These are phyloP conservation scores for Podaxis sp. DNA, from an alignment of 768 basidiomycete species.

Conservation along the genomic window DNA sequence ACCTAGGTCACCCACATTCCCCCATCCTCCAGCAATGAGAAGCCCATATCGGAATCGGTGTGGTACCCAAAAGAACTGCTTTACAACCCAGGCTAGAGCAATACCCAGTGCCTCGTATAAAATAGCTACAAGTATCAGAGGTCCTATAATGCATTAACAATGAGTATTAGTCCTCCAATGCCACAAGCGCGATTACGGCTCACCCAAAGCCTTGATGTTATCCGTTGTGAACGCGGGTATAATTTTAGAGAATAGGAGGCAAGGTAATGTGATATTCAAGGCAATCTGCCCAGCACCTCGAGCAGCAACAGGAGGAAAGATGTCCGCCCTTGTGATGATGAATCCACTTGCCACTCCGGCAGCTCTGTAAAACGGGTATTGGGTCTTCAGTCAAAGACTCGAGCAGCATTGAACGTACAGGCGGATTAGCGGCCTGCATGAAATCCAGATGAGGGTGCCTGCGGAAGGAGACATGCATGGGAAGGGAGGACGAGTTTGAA, in stretches of 20 bases:
- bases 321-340: constrained; percentile 55
- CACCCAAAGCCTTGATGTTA: constrained; percentile 57
- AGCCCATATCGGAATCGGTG: constrained; percentile 75
- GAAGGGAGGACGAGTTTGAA: background rate
- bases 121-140: constrained; percentile 59
- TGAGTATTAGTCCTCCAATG: background rate
- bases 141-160: constrained; percentile 39
- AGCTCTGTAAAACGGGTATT: constrained; percentile 35
- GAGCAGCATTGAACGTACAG: constrained; percentile 41
- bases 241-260: constrained; percentile 71
- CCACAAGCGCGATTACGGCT: background rate
- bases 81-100: constrained; percentile 51
- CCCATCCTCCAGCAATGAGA: constrained; percentile 67
- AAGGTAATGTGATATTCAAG: constrained; percentile 64
- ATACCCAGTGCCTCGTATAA: constrained; percentile 61
- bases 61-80: constrained; percentile 73
- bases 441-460: constrained; percentile 62
- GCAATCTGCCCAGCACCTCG: constrained; percentile 60
- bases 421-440: constrained; percentile 57
- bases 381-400: background rate
- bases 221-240: constrained; percentile 62
- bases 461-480: constrained; percentile 19
- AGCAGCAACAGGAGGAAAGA: constrained; percentile 59
- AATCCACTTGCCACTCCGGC: constrained; percentile 58
- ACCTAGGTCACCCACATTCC: constrained; percentile 74